Evolutionary conservation across 1,284 basidiomycete genomes (phyloP).

Genomic region (Dichomitus squalens): DNA sequence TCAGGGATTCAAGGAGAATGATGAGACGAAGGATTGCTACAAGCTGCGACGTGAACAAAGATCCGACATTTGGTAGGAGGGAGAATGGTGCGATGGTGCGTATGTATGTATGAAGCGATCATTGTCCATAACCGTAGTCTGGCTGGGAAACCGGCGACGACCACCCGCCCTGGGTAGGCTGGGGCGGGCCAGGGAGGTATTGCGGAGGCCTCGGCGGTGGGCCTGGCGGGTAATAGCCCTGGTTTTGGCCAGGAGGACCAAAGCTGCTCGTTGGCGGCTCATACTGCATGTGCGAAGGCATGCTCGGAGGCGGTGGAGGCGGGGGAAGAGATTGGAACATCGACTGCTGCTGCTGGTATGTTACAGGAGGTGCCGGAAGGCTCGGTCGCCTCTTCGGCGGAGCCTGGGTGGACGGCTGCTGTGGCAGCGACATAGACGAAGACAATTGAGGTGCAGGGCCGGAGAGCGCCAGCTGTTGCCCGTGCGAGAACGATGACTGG

Average conservation of each 20-base stretch:
- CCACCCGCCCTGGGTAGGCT: constrained; percentile 22
- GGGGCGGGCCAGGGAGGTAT: constrained; percentile 21
- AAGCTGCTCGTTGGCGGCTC: constrained; percentile 22
- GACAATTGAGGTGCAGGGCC: constrained; percentile 47
- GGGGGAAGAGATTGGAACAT: constrained; percentile 41
- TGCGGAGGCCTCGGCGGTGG: constrained; percentile 41
- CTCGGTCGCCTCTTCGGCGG: constrained; percentile 31
- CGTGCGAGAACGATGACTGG: constrained; percentile 24
- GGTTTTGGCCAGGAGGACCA: constrained; percentile 23
- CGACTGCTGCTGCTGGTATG: constrained; percentile 32
- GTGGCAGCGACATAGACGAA: constrained; percentile 30
- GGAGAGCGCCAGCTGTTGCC: constrained; percentile 30
- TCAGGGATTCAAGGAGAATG: neutral
- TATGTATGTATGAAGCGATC: neutral
- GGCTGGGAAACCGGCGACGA: constrained; percentile 19
- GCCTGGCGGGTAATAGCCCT: constrained; percentile 36
- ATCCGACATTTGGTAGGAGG: neutral
- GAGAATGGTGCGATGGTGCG: neutral
- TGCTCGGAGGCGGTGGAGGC: constrained; percentile 32
- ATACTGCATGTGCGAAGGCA: constrained; percentile 30
- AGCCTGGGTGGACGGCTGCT: constrained; percentile 14
- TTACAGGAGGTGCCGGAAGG: constrained; percentile 43
- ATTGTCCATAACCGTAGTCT: constrained; percentile 22
- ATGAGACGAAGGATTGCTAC: neutral
- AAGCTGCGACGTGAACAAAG: neutral